phyloP scores from a whole-genome alignment of 371 early-diverging fungal genomes.

The Mortierella sp. region DNA sequence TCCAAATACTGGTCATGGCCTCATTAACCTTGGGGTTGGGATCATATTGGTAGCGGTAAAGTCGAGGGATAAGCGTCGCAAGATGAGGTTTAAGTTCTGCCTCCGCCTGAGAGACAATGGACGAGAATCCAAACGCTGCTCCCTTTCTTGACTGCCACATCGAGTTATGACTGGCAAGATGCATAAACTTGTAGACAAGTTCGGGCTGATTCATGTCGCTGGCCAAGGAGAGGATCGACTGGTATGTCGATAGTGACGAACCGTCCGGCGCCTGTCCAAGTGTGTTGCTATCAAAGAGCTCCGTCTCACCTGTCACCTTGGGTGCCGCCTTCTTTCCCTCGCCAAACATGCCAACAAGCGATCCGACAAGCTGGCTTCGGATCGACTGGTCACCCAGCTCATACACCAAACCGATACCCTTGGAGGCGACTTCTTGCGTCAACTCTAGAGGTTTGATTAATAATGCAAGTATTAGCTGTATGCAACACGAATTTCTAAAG shows the following conservation, averaged over 20 bases:
- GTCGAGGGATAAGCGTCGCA: conserved; percentile 82
- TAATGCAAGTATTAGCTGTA: not conserved
- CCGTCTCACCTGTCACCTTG: conserved; percentile 83
- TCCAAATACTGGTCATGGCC: conserved; percentile 93
- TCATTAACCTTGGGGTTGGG: conserved; percentile 88
- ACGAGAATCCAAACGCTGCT: conserved; percentile 89
- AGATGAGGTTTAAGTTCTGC: conserved; percentile 84
- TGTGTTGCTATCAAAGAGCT: conserved; percentile 78
- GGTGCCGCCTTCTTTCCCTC: conserved; percentile 73
- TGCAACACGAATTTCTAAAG: not conserved
- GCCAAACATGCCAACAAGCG: conserved; percentile 73
- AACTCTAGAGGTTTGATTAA: conserved; percentile 61
- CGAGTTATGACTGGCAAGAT: conserved; percentile 90
- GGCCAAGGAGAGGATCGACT: conserved; percentile 88
- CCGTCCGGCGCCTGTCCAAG: conserved; percentile 89
- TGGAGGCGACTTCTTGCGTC: conserved; percentile 88
- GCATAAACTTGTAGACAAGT: conserved; percentile 95
- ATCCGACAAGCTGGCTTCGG: conserved; percentile 74
- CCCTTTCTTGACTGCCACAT: conserved; percentile 94
- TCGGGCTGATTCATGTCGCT: conserved; percentile 95
- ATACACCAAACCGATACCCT: conserved; percentile 90
- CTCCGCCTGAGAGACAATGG: conserved; percentile 84
- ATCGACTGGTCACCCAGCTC: conserved; percentile 84
- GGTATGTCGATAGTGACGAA: conserved; percentile 84
- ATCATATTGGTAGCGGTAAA: conserved; percentile 91